A percentile compares a stretch with the other conserved stretches of the same genome.
Evolutionary conservation across 495 filamentous ascomycete genomes (phyloP).

Genomic region (Tuber umbilicatum): DNA sequence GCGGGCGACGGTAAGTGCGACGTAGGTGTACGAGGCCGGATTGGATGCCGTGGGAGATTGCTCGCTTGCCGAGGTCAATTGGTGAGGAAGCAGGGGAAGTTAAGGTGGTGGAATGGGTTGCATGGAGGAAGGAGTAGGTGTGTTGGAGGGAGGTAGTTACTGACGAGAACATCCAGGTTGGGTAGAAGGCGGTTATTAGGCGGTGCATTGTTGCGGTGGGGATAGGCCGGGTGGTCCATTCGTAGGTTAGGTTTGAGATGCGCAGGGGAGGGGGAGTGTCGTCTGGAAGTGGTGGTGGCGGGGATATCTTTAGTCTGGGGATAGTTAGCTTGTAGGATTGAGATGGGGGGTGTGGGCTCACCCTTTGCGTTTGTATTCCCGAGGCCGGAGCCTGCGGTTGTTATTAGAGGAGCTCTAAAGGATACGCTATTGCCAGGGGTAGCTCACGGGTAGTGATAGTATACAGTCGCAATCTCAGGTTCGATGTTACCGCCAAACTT

Average conservation of each 20-base stretch:
- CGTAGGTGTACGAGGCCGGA: slow-evolving; percentile 6
- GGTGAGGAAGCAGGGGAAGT: background rate
- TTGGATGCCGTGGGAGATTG: slow-evolving; percentile 3
- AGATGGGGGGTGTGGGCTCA: slow-evolving; percentile 13
- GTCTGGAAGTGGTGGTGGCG: slow-evolving; percentile 1
- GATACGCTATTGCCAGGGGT: background rate
- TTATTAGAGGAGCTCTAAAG: background rate
- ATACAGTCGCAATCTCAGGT: slow-evolving; percentile 27
- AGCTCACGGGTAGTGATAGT: slow-evolving; percentile 37
- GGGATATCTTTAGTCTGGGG: slow-evolving; percentile 2
- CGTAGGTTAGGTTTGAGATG: slow-evolving; percentile 24
- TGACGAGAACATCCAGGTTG: slow-evolving; percentile 29
- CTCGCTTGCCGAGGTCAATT: background rate
- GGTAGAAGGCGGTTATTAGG: slow-evolving; percentile 30
- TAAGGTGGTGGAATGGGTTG: background rate
- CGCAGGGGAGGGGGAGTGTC: slow-evolving; percentile 19
- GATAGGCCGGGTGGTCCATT: slow-evolving; percentile 30
- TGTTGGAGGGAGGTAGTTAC: slow-evolving; percentile 18
- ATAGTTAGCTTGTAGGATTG: background rate
- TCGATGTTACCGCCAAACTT: slow-evolving; percentile 33
- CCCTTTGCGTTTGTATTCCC: slow-evolving; percentile 31
- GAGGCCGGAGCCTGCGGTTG: slow-evolving; percentile 25
- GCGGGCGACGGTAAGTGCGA: slow-evolving; percentile 17
- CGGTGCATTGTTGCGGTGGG: slow-evolving; percentile 25
- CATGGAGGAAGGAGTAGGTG: slow-evolving; percentile 21